A percentile compares a stretch with the other conserved stretches of the same genome.
Evolutionary conservation across 129 eudicot species (phyloP).

Genomic region (Flaveria robusta): DNA sequence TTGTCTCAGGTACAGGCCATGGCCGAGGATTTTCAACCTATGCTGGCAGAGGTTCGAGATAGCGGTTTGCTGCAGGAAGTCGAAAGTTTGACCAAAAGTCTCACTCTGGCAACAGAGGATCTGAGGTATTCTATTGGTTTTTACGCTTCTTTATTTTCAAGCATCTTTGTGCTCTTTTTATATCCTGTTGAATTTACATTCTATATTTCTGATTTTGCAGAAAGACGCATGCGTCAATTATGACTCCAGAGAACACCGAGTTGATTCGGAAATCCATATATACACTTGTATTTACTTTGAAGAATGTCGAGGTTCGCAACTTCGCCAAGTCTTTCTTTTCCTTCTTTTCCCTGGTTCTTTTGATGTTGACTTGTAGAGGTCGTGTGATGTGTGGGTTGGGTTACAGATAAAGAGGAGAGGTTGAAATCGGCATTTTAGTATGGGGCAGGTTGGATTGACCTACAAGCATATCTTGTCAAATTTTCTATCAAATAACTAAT

Average conservation of each 20-base stretch:
- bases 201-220: constrained; percentile 43
- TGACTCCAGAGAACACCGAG: constrained; percentile 90
- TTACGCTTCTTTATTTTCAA: not conserved
- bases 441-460: not conserved
- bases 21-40: constrained; percentile 88
- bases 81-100: constrained; percentile 87
- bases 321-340: not conserved
- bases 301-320: constrained; percentile 73
- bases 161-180: not conserved
- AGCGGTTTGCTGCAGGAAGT: constrained; percentile 90
- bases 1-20: constrained; percentile 81
- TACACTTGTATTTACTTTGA: constrained; percentile 76
- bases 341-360: not conserved
- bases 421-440: not conserved
- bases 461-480: not conserved
- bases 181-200: not conserved
- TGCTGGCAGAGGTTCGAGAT: constrained; percentile 81
- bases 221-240: constrained; percentile 64
- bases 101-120: constrained; percentile 79
- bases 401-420: not conserved
- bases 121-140: constrained; percentile 48
- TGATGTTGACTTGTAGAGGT: not conserved
- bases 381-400: not conserved
- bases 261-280: constrained; percentile 83
- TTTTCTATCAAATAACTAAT: not conserved